Conservation (phyloP, 2,329 filamentous ascomycete genomes). For the Pestalotiopsis sp. region DNA sequence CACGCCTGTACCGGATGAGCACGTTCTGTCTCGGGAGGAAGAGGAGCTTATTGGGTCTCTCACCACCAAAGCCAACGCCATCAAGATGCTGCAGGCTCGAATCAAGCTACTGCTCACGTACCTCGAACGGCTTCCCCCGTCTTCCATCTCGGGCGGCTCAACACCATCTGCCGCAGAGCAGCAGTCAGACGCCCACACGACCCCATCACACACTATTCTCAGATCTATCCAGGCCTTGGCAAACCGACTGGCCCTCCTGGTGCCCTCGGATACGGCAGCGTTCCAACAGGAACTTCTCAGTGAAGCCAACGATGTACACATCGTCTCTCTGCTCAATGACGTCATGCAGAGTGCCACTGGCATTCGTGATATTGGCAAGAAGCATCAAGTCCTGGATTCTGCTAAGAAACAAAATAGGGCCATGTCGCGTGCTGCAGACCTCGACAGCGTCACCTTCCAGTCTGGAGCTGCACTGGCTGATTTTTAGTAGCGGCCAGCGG, state of each 20-base stretch:
- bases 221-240: slow-evolving; percentile 88
- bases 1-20: slow-evolving; percentile 40
- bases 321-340: slow-evolving; percentile 75
- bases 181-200: slow-evolving; percentile 38
- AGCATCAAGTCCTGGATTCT: slow-evolving; percentile 64
- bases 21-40: slow-evolving; percentile 58
- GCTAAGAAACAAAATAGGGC: slow-evolving; percentile 31
- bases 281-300: slow-evolving; percentile 74
- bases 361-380: slow-evolving; percentile 75
- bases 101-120: slow-evolving; percentile 77
- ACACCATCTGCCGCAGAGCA: slow-evolving; percentile 31
- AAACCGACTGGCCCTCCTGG: slow-evolving; percentile 79
- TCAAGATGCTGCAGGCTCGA: slow-evolving; percentile 86
- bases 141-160: slow-evolving; percentile 56
- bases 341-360: slow-evolving; percentile 74
- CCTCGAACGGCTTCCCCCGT: slow-evolving; percentile 71
- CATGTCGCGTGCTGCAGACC: neutral
- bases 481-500: slow-evolving; percentile 5
- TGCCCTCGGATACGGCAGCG: slow-evolving; percentile 66
- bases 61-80: slow-evolving; percentile 86
- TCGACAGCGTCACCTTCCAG: neutral
- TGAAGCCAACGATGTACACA: slow-evolving; percentile 81
- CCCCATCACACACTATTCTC: slow-evolving; percentile 71
- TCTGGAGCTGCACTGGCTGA: slow-evolving; percentile 1
- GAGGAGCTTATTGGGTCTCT: slow-evolving; percentile 68